phyloP scores from a whole-genome alignment of 2,329 filamentous ascomycete genomes.

The Arthrobotrys megalospora region DNA sequence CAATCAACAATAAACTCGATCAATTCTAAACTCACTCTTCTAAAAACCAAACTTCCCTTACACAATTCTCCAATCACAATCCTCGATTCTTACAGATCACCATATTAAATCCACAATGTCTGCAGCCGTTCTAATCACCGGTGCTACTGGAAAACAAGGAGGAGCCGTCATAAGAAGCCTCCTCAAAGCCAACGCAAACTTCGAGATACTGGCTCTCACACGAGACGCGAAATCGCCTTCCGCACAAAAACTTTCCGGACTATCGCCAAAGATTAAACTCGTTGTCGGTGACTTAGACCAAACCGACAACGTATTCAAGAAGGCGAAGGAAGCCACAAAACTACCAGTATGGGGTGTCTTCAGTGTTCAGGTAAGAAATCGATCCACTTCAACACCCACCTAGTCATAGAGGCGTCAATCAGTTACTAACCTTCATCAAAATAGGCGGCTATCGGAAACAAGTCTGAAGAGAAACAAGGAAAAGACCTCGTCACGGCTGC shows the following conservation, averaged over 20 bases:
- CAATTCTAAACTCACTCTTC: background rate
- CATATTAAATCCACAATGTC: slow-evolving; percentile 20
- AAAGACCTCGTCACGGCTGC: slow-evolving; percentile 74
- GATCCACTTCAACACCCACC: background rate
- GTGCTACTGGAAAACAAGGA: slow-evolving; percentile 71
- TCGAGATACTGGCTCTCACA: slow-evolving; percentile 75
- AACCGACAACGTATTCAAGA: slow-evolving; percentile 70
- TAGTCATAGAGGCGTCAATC: too few species aligned
- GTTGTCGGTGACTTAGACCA: slow-evolving; percentile 75
- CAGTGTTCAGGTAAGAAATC: slow-evolving; percentile 72
- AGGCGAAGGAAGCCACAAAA: slow-evolving; percentile 67
- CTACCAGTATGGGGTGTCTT: slow-evolving; percentile 74
- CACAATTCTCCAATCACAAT: background rate
- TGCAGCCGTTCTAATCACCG: slow-evolving; percentile 68
- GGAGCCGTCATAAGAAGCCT: slow-evolving; percentile 69
- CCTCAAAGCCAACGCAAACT: slow-evolving; percentile 66
- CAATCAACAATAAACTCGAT: background rate
- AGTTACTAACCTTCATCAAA: background rate
- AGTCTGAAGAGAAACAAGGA: slow-evolving; percentile 73
- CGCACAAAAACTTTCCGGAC: slow-evolving; percentile 70
- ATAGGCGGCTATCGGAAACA: slow-evolving; percentile 62
- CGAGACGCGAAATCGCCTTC: slow-evolving; percentile 72
- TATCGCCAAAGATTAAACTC: slow-evolving; percentile 71
- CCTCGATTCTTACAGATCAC: background rate
- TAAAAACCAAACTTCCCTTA: background rate